These are phyloP conservation scores for Erodium moschatum DNA, from an alignment of 441 rosid genomes.

Conservation along the genomic window DNA sequence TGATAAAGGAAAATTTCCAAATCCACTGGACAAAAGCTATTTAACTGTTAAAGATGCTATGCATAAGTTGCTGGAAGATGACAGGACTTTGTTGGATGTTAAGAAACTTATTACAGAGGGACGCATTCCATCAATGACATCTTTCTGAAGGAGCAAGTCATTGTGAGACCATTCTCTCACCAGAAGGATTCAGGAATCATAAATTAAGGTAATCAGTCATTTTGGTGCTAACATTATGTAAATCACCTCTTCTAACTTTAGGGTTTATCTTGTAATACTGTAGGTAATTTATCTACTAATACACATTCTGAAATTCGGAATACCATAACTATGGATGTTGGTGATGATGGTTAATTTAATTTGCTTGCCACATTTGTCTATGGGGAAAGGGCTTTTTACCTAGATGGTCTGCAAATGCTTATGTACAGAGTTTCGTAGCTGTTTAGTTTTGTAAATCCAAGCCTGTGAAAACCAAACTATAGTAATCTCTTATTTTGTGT, in stretches of 20 bases:
- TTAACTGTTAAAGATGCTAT: conserved; percentile 38
- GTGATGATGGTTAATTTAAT: neutral
- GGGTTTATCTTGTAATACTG: neutral
- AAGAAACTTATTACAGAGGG: conserved; percentile 41
- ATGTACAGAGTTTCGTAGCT: too few species aligned
- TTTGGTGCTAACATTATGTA: too few species aligned
- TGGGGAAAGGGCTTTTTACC: too few species aligned
- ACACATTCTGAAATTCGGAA: neutral
- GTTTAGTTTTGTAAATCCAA: too few species aligned
- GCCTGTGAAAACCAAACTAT: too few species aligned
- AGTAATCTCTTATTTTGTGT: too few species aligned
- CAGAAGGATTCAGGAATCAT: neutral
- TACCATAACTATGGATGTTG: neutral
- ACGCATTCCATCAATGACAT: conserved; percentile 25
- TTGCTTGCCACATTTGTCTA: neutral
- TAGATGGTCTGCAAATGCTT: too few species aligned
- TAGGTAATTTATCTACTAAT: neutral
- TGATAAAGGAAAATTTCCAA: conserved; percentile 41
- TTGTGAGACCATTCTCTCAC: conserved; percentile 15
- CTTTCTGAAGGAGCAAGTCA: neutral
- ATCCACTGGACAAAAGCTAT: conserved; percentile 40
- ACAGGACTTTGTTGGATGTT: conserved; percentile 39
- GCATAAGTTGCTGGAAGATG: conserved; percentile 43
- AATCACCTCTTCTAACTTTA: too few species aligned
- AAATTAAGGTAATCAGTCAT: neutral